Evolutionary conservation across 1,284 basidiomycete genomes (phyloP).

Genomic region (Cryptococcus maquisensis): DNA sequence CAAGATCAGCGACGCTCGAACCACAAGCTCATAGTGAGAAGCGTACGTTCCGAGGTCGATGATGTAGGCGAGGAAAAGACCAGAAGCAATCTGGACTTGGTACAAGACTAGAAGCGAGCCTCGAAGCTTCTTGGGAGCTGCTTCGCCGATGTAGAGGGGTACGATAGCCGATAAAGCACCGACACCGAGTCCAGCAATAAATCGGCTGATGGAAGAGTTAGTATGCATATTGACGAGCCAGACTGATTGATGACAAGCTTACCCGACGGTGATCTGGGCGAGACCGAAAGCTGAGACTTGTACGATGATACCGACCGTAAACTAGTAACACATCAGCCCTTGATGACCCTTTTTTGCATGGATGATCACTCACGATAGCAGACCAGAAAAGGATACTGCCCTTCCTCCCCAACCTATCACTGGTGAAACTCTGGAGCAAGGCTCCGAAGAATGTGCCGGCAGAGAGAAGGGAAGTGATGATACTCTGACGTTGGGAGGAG

Average conservation of each 20-base stretch:
- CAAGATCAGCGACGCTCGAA: not conserved
- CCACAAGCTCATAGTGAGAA: not conserved
- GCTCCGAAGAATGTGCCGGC: slow-evolving; percentile 65
- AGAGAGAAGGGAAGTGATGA: slow-evolving; percentile 72
- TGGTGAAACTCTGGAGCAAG: slow-evolving; percentile 65
- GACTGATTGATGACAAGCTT: not conserved
- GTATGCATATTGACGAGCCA: not conserved
- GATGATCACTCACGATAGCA: slow-evolving; percentile 50
- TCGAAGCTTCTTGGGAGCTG: slow-evolving; percentile 68
- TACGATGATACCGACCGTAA: slow-evolving; percentile 63
- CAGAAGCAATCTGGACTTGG: slow-evolving; percentile 64
- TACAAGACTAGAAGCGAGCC: slow-evolving; percentile 70
- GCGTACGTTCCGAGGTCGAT: slow-evolving; percentile 60
- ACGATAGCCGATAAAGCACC: slow-evolving; percentile 74
- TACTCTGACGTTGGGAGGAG: slow-evolving; percentile 62
- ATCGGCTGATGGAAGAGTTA: slow-evolving; percentile 16
- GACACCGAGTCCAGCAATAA: slow-evolving; percentile 55
- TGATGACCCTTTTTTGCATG: too few species aligned
- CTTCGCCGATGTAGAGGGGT: slow-evolving; percentile 75
- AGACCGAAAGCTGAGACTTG: slow-evolving; percentile 67
- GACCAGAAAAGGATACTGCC: slow-evolving; percentile 73
- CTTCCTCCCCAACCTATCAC: slow-evolving; percentile 66
- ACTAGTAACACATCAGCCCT: slow-evolving; percentile 2
- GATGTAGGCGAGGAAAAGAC: slow-evolving; percentile 66
- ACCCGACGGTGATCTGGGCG: slow-evolving; percentile 61